Conservation (phyloP, 768 basidiomycete species). For the Pleurotus djamor region DNA sequence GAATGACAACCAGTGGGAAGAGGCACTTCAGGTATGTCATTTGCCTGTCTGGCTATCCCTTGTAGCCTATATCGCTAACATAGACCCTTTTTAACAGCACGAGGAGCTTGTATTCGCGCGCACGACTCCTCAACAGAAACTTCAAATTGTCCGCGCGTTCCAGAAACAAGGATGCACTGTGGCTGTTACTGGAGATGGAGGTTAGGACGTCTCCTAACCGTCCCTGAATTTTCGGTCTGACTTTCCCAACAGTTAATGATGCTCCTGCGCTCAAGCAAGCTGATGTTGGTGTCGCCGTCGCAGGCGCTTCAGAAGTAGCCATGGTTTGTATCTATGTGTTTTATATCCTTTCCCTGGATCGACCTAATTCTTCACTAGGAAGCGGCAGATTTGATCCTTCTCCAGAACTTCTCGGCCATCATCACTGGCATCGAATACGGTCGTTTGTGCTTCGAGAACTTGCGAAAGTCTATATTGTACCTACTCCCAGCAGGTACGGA, state of each 20-base stretch:
- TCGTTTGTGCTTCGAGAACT: constrained; percentile 62
- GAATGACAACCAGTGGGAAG: constrained; percentile 27
- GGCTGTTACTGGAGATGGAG: constrained; percentile 66
- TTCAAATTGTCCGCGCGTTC: constrained; percentile 60
- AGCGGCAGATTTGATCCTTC: constrained; percentile 62
- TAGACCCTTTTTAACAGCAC: constrained; percentile 22
- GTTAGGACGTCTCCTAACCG: not conserved
- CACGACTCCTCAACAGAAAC: constrained; percentile 63
- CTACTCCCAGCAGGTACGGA: constrained; percentile 40
- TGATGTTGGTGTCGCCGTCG: constrained; percentile 64
- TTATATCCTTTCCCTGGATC: not conserved
- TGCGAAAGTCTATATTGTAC: constrained; percentile 55
- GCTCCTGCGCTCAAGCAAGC: constrained; percentile 57
- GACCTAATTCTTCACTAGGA: constrained; percentile 21
- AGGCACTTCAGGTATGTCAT: constrained; percentile 15
- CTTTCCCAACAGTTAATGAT: constrained; percentile 41
- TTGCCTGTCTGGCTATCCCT: not conserved
- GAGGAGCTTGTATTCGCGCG: constrained; percentile 60
- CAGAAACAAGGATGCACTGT: constrained; percentile 51
- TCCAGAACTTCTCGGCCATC: constrained; percentile 67
- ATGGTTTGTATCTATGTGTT: constrained; percentile 15
- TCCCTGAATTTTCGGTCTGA: not conserved
- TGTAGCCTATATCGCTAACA: not conserved
- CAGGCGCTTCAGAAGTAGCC: constrained; percentile 48
- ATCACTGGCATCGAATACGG: constrained; percentile 65